Evolutionary conservation across 352 stramenopile species (phyloP).

Genomic region (Phytophthora pseudosyringae): DNA sequence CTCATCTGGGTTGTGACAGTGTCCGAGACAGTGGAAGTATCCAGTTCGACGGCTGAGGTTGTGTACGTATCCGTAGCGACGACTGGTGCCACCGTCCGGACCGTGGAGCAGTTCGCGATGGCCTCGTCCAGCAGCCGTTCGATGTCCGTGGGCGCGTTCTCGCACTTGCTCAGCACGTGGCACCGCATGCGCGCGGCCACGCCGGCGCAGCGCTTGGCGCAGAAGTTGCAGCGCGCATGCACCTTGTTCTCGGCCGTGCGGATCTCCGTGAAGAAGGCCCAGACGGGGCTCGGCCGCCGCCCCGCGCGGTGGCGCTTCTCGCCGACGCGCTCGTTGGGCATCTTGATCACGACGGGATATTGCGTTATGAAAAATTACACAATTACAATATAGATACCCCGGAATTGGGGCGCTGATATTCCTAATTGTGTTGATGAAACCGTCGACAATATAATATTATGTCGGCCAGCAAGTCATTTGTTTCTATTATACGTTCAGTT

Average conservation of each 20-base stretch:
- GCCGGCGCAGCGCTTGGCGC: conserved; percentile 46
- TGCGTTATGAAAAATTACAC: no score
- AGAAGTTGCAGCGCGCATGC: conserved; percentile 61
- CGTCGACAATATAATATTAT: no score
- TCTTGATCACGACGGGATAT: no score
- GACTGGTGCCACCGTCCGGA: conserved; percentile 15
- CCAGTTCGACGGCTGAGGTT: background rate
- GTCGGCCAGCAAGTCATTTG: no score
- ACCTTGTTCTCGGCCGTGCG: conserved; percentile 52
- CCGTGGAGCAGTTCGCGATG: background rate
- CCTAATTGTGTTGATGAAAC: no score
- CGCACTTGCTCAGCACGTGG: conserved; percentile 57
- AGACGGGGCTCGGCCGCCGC: conserved; percentile 51
- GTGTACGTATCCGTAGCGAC: background rate
- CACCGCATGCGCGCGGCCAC: conserved; percentile 58
- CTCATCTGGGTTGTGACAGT: background rate
- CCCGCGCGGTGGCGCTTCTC: conserved; percentile 33
- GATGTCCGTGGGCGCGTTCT: conserved; percentile 34
- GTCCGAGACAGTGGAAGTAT: background rate
- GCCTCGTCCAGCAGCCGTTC: conserved; percentile 30
- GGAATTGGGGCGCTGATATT: no score
- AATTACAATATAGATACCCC: no score
- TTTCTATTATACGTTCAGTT: no score
- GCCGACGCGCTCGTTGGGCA: background rate
- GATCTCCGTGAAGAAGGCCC: conserved; percentile 57